Evolutionary conservation across 257 asterid species (phyloP), one percentile per base, ranked within the genome.

Genomic region (Solanum gracilifrons): DNA sequence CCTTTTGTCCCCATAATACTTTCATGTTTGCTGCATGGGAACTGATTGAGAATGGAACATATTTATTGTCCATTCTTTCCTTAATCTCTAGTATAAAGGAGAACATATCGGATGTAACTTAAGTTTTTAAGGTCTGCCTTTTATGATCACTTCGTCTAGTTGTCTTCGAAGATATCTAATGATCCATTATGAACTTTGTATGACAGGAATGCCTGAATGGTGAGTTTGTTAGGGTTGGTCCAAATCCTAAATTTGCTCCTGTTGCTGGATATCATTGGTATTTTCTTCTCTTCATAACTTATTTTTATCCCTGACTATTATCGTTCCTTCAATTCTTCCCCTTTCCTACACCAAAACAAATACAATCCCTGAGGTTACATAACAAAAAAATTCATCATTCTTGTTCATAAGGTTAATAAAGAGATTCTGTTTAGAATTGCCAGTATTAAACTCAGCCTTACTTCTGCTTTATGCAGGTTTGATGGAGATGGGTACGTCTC

Each of bases 201-300:
- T 82, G 88, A 90, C 94, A 97, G 99, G 98, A 94, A 82, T 96
- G 99, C 92, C 96, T 97, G 79, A 92, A 94, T 89, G 99, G 99
- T 72, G 99, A 95, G 92, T 97, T 97, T 92, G 99, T 95, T 87
- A 91, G 99, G 91, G 96, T 97, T 85, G 99, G 99, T 68, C 97
- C 99, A 20, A 97, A 97, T 91, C 95, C 98, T n/a, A 97, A 93
- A 92, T 93, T 95, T 90, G 83, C 98, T 90, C 99, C 99, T 32
- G 96, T 93, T 89, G 98, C 99, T 87, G 99, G 99, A 91, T 95
- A 94, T 72, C 99, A 97, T 83, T 97, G 99, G 99, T 95, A 93
- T 41, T 90, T 72, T 64, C 31, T 82, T 85, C 29, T 21, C 76
- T 66, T 33, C 43, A 11, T 31, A 27, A 25, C 27, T 13, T 76